These are phyloP conservation scores for Lathyrus sativus DNA, from an alignment of 306 rosid species.

Conservation along the genomic window DNA sequence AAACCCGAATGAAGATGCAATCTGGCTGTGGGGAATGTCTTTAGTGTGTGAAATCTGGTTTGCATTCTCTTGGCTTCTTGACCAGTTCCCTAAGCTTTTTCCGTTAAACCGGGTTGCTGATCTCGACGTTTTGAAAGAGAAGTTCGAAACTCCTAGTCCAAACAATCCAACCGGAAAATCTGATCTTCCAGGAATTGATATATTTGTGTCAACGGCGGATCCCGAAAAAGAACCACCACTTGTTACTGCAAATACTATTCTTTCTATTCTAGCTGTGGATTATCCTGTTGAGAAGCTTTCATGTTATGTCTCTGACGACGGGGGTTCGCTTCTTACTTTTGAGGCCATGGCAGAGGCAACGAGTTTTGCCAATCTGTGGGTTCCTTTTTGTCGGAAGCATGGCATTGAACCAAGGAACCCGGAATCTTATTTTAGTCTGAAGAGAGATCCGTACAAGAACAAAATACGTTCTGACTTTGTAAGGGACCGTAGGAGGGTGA, in stretches of 20 bases:
- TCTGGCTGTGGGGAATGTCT: constrained; percentile 85
- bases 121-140: constrained; percentile 60
- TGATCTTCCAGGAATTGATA: constrained; percentile 80
- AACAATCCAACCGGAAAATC: constrained; percentile 66
- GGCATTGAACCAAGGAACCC: constrained; percentile 81
- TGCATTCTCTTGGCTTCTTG: constrained; percentile 87
- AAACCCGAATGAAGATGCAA: constrained; percentile 71
- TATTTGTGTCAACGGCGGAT: constrained; percentile 81
- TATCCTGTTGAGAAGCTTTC: constrained; percentile 82
- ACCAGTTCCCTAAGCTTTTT: constrained; percentile 81
- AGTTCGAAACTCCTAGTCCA: constrained; percentile 70
- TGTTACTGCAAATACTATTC: constrained; percentile 82
- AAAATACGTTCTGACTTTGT: constrained; percentile 76
- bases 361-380: constrained; percentile 83
- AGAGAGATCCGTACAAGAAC: constrained; percentile 73
- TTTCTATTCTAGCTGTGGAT: constrained; percentile 71
- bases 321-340: constrained; percentile 83
- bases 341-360: constrained; percentile 94
- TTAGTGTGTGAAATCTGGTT: constrained; percentile 86
- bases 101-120: constrained; percentile 65
- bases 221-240: constrained; percentile 85
- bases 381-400: constrained; percentile 81
- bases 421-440: constrained; percentile 64
- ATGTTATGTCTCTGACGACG: constrained; percentile 85
- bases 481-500: constrained; percentile 71